Conservation (phyloP, 75 land plant genomes). For the Larix kaempferi region DNA sequence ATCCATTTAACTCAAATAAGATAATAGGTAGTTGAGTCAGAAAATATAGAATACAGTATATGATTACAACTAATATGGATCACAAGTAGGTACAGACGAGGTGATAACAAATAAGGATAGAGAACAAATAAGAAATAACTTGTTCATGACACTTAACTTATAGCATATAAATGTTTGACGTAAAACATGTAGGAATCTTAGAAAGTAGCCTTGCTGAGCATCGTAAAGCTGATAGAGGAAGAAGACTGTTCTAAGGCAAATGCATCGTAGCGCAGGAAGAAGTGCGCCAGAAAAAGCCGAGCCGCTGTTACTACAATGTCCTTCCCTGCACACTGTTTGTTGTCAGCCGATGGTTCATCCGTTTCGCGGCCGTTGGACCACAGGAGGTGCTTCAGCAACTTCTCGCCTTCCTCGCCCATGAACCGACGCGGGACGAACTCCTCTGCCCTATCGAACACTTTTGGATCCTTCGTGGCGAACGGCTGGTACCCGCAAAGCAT, state of each 20-base stretch:
- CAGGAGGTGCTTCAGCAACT: conserved; percentile 15
- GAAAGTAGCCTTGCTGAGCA: conserved; percentile 9
- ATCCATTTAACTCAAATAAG: too few relatives aligned
- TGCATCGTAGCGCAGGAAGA: conserved; percentile 21
- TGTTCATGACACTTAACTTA: too few relatives aligned
- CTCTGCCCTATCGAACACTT: conserved; percentile 21
- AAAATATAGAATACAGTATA: too few relatives aligned
- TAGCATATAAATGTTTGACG: too few relatives aligned
- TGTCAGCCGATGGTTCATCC: conserved; percentile 19
- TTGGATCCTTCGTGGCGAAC: conserved; percentile 27
- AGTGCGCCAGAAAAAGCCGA: conserved; percentile 18
- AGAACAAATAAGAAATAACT: too few relatives aligned
- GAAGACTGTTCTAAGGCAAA: neutral
- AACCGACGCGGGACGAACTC: conserved; percentile 25
- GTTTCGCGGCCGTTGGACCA: conserved; percentile 51
- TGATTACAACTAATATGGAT: too few relatives aligned
- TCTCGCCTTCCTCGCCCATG: conserved; percentile 30
- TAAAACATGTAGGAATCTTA: neutral
- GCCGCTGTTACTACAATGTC: conserved; percentile 19
- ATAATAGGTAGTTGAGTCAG: too few relatives aligned
- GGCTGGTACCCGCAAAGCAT: conserved; percentile 27
- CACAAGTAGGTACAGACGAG: too few relatives aligned
- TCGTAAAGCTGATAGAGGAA: neutral
- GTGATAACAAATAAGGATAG: too few relatives aligned
- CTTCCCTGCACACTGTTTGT: conserved; percentile 53